Conservation (phyloP, 345 rosid genomes). For the Salix udensis region DNA sequence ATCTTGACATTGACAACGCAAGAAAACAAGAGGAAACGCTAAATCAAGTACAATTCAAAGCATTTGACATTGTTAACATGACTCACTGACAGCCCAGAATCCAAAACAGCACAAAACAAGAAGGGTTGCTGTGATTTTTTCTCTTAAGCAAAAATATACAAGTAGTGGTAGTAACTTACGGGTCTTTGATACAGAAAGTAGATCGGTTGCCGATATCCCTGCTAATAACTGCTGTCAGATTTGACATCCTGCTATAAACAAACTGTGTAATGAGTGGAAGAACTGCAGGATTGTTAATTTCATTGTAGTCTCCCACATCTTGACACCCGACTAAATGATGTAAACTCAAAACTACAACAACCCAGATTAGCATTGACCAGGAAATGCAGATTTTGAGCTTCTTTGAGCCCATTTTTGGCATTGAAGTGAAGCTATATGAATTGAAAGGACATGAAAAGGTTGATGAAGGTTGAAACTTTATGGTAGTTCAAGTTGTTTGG, state of each 20-base stretch:
- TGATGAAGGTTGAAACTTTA: background rate
- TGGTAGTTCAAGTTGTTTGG: background rate
- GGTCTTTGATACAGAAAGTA: slow-evolving; percentile 69
- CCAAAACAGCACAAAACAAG: background rate
- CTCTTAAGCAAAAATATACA: background rate
- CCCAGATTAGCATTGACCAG: slow-evolving; percentile 38
- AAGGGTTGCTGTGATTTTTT: background rate
- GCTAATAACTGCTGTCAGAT: slow-evolving; percentile 50
- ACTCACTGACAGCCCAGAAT: background rate
- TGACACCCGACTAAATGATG: slow-evolving; percentile 41
- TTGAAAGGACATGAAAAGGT: background rate
- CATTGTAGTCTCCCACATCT: slow-evolving; percentile 44
- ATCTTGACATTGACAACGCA: background rate
- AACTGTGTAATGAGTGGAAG: slow-evolving; percentile 42
- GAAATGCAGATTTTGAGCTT: slow-evolving; percentile 26
- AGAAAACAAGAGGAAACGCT: background rate
- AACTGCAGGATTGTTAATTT: slow-evolving; percentile 47
- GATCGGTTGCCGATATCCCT: slow-evolving; percentile 43
- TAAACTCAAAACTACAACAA: slow-evolving; percentile 38
- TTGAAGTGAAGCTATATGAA: background rate
- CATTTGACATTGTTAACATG: background rate
- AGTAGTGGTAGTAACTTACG: slow-evolving; percentile 39
- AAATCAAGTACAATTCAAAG: background rate
- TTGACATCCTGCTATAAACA: slow-evolving; percentile 45
- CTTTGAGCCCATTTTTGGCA: slow-evolving; percentile 32